Percentiles rank a stretch among this genome's conserved stretches.
Evolutionary conservation across 2,329 filamentous ascomycete species (phyloP).

Genomic region (Penicillium sclerotiorum): DNA sequence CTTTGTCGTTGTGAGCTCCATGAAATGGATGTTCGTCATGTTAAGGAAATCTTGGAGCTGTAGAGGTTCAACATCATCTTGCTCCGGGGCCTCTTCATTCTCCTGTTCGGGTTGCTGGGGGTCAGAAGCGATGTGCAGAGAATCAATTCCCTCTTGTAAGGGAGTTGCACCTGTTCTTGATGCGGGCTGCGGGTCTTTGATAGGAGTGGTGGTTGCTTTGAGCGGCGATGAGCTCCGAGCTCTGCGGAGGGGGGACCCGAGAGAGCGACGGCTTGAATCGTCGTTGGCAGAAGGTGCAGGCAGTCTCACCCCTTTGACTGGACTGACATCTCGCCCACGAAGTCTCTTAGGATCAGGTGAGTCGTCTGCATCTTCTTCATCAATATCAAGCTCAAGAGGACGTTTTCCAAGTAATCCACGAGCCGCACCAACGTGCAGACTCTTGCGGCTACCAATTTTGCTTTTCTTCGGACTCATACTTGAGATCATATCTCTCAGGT

Average conservation of each 20-base stretch:
- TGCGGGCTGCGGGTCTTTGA: slow-evolving; percentile 40
- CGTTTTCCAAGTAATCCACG: slow-evolving; percentile 74
- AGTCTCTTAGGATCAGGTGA: slow-evolving; percentile 61
- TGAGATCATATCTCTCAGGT: slow-evolving; percentile 75
- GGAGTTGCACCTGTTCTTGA: slow-evolving; percentile 41
- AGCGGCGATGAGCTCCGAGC: slow-evolving; percentile 34
- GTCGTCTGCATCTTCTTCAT: slow-evolving; percentile 61
- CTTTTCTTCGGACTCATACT: slow-evolving; percentile 77
- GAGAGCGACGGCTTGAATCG: slow-evolving; percentile 64
- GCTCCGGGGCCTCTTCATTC: slow-evolving; percentile 45
- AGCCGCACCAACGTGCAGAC: slow-evolving; percentile 73
- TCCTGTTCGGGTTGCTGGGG: slow-evolving; percentile 44
- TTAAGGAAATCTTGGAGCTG: slow-evolving; percentile 91
- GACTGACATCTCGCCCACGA: slow-evolving; percentile 71
- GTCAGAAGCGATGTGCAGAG: slow-evolving; percentile 26
- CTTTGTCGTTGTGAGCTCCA: slow-evolving; percentile 97
- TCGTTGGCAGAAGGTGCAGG: slow-evolving; percentile 69
- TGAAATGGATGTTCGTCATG: slow-evolving; percentile 95
- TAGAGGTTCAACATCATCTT: slow-evolving; percentile 63
- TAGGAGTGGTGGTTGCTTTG: slow-evolving; percentile 57
- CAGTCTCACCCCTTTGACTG: slow-evolving; percentile 73
- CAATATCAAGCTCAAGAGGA: slow-evolving; percentile 69
- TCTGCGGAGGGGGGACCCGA: slow-evolving; percentile 52
- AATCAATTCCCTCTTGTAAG: slow-evolving; percentile 28
- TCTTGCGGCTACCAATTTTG: slow-evolving; percentile 69